Evolutionary conservation across 192 early-diverging fungal genomes (phyloP).

Genomic region (Irineochytrium annulatum): DNA sequence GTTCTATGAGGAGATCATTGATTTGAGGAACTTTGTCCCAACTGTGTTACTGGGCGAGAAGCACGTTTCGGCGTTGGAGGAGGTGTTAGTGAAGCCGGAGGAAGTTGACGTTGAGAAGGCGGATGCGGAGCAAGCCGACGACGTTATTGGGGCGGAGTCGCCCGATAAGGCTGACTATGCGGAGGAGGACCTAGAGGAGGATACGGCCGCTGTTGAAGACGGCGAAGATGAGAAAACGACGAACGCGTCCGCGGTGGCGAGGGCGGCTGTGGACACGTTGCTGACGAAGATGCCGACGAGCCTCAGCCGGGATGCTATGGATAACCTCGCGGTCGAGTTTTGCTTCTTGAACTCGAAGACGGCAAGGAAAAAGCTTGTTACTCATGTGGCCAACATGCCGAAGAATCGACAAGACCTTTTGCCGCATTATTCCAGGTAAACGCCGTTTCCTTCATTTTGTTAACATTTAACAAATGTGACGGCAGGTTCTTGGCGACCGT

Average conservation of each 20-base stretch:
- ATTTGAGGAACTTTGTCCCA: slow-evolving; percentile 78
- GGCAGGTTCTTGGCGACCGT: slow-evolving; percentile 84
- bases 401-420: slow-evolving; percentile 77
- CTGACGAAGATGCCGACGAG: slow-evolving; percentile 69
- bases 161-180: slow-evolving; percentile 7
- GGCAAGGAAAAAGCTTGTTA: slow-evolving; percentile 72
- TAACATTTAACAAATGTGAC: no score
- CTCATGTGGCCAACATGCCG: slow-evolving; percentile 71
- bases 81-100: slow-evolving; percentile 30
- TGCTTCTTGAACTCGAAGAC: slow-evolving; percentile 83
- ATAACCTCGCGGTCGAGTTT: slow-evolving; percentile 88
- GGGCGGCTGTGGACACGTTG: slow-evolving; percentile 55
- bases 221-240: slow-evolving; percentile 37
- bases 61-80: slow-evolving; percentile 12
- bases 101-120: slow-evolving; percentile 30
- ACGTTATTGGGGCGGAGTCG: background rate
- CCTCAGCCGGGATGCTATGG: slow-evolving; percentile 79
- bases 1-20: slow-evolving; percentile 86
- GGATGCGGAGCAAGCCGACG: slow-evolving; percentile 8
- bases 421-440: slow-evolving; percentile 89
- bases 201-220: slow-evolving; percentile 17
- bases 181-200: slow-evolving; percentile 14
- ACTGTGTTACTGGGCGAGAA: slow-evolving; percentile 68
- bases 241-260: slow-evolving; percentile 10
- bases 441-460: no score